A percentile compares a stretch with the other conserved stretches of the same genome.
phyloP scores from a whole-genome alignment of 2,329 filamentous ascomycete genomes.

The Aspergillus hortae region DNA sequence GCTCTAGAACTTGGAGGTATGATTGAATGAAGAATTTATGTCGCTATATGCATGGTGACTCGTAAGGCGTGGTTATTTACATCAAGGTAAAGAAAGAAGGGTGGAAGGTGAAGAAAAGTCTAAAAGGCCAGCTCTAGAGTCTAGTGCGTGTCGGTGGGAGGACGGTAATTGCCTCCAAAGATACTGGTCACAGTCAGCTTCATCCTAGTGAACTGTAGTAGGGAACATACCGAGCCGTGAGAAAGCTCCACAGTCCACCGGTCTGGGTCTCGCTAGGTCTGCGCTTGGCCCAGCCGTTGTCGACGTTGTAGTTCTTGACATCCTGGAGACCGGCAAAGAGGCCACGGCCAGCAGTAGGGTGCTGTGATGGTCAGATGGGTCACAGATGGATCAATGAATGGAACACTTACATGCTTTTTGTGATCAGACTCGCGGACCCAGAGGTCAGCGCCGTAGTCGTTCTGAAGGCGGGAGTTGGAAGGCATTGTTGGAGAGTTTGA shows the following conservation, averaged over 20 bases:
- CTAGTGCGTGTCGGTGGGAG: not conserved
- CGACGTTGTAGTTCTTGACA: conserved; percentile 37
- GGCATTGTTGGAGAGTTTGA: conserved; percentile 7
- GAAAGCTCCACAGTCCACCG: conserved; percentile 10
- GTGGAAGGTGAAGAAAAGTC: too few relatives aligned
- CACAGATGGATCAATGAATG: not conserved
- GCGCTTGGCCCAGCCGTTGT: conserved; percentile 33
- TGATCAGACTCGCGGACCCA: conserved; percentile 24
- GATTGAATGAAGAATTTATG: too few relatives aligned
- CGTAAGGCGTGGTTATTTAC: too few relatives aligned
- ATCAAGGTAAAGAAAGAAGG: too few relatives aligned
- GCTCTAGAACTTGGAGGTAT: too few relatives aligned
- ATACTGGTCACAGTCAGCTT: not conserved
- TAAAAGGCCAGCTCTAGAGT: too few relatives aligned
- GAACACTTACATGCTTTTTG: not conserved
- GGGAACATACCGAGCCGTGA: conserved; percentile 22
- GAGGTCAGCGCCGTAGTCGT: conserved; percentile 35
- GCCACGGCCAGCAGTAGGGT: conserved; percentile 32
- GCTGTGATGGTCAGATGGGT: conserved; percentile 14
- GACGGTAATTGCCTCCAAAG: not conserved
- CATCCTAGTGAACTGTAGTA: not conserved
- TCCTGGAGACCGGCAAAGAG: conserved; percentile 39
- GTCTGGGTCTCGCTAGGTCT: conserved; percentile 11
- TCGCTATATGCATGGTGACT: too few relatives aligned
- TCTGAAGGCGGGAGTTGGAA: conserved; percentile 22